These are phyloP conservation scores for Cupressus sempervirens DNA, from an alignment of 75 land plant species.

Conservation along the genomic window DNA sequence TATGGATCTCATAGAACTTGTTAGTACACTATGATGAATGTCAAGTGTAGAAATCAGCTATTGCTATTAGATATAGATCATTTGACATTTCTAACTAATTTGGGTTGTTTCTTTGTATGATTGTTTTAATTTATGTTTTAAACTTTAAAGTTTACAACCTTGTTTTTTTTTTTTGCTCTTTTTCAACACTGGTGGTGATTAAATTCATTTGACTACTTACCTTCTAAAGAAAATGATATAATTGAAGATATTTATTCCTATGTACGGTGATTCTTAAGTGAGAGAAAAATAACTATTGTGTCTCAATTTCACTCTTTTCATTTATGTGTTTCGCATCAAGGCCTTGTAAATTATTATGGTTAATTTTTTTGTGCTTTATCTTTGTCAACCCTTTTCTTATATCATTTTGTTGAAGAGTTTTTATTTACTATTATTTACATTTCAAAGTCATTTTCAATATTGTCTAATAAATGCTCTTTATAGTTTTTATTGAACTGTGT, in stretches of 20 bases:
- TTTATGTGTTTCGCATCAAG: too few species aligned
- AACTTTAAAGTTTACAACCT: too few species aligned
- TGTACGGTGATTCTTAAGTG: background rate
- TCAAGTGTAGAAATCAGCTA: too few species aligned
- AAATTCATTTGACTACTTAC: background rate
- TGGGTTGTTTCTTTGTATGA: background rate
- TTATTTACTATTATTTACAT: too few species aligned
- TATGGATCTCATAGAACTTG: background rate
- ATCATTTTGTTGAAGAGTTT: too few species aligned
- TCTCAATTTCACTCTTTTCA: too few species aligned
- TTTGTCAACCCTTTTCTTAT: background rate
- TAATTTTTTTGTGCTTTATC: background rate
- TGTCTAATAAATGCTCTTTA: background rate
- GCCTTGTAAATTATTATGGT: too few species aligned
- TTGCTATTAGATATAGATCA: too few species aligned
- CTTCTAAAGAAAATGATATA: background rate
- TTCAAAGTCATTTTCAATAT: background rate
- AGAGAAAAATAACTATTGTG: background rate
- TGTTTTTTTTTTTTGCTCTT: too few species aligned
- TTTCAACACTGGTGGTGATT: too few species aligned
- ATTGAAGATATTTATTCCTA: too few species aligned
- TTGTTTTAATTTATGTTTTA: too few species aligned
- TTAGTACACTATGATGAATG: background rate
- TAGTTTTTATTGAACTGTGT: constrained; percentile 12
- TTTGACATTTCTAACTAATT: background rate